Conservation (phyloP, 2,329 filamentous ascomycete genomes). For the Beauveria brongniartii region DNA sequence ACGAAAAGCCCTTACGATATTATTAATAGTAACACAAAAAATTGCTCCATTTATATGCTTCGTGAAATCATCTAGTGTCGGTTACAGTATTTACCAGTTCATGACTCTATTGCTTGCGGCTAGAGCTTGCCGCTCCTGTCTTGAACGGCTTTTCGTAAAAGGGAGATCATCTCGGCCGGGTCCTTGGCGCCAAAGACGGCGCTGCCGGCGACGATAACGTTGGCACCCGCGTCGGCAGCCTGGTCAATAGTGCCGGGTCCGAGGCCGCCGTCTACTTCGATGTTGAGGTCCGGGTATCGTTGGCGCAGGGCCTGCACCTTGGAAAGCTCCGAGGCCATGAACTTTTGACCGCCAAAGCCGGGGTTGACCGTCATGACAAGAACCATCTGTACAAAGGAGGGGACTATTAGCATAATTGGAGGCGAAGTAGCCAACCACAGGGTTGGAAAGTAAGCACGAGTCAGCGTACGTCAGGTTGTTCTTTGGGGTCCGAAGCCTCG, state of each 20-base stretch:
- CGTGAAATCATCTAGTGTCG: not conserved
- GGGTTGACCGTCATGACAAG: conserved; percentile 98
- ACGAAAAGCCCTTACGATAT: not conserved
- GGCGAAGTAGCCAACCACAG: not conserved
- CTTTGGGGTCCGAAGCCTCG: conserved; percentile 61
- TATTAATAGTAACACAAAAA: not conserved
- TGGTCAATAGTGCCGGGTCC: conserved; percentile 85
- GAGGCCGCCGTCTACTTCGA: conserved; percentile 92
- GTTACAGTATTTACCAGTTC: not conserved
- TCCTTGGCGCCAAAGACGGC: conserved; percentile 92
- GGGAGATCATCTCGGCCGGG: conserved; percentile 76
- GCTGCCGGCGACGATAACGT: conserved; percentile 95
- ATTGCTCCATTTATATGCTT: conserved; percentile 2
- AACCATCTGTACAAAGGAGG: conserved; percentile 63
- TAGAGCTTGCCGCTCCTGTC: conserved; percentile 37
- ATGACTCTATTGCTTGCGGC: not conserved
- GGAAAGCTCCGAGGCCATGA: conserved; percentile 92
- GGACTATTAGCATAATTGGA: not conserved
- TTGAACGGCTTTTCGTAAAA: conserved; percentile 73
- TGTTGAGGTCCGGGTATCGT: conserved; percentile 86
- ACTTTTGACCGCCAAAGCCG: conserved; percentile 95
- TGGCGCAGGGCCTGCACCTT: conserved; percentile 81
- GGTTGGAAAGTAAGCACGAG: not conserved
- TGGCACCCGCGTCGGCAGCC: conserved; percentile 90
- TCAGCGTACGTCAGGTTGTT: conserved; percentile 75